A percentile compares a stretch with the other conserved stretches of the same genome.
Evolutionary conservation across 169 alveolate species (phyloP).

Genomic region (Plasmodium malariae): DNA sequence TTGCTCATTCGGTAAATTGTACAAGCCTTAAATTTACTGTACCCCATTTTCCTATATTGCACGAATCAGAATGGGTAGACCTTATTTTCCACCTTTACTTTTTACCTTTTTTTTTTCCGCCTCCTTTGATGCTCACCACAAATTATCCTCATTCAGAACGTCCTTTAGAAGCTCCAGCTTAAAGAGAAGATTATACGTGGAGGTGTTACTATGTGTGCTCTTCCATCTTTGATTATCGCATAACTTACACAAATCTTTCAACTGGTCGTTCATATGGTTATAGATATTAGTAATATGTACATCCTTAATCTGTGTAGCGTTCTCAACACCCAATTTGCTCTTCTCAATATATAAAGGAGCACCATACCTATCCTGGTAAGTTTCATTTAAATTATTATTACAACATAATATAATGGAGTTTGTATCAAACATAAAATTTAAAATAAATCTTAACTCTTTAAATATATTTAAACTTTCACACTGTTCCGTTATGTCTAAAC

Average conservation of each 20-base stretch:
- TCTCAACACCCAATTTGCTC: slow-evolving; percentile 47
- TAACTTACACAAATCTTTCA: slow-evolving; percentile 30
- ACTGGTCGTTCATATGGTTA: slow-evolving; percentile 14
- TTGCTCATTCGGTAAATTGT: too few relatives aligned
- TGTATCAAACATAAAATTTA: slow-evolving; percentile 71
- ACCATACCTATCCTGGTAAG: slow-evolving; percentile 72
- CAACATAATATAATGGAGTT: slow-evolving; percentile 51
- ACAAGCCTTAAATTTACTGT: too few relatives aligned
- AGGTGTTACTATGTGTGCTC: slow-evolving; percentile 46
- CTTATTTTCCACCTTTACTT: too few relatives aligned
- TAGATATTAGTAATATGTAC: slow-evolving; percentile 15
- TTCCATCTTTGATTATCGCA: slow-evolving; percentile 43
- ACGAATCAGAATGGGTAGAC: too few relatives aligned
- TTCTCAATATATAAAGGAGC: slow-evolving; percentile 59
- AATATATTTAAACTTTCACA: slow-evolving; percentile 39
- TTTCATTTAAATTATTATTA: slow-evolving; percentile 37
- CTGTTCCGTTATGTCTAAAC: slow-evolving; percentile 45
- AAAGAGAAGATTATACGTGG: slow-evolving; percentile 17
- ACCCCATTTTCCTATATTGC: too few relatives aligned
- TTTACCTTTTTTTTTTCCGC: too few relatives aligned
- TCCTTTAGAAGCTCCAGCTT: slow-evolving; percentile 16
- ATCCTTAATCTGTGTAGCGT: slow-evolving; percentile 37
- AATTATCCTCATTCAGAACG: slow-evolving; percentile 13
- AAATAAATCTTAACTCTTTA: slow-evolving; percentile 50
- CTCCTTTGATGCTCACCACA: not conserved